Conservation (phyloP, 352 stramenopile genomes). For the Phytophthora chlamydospora region DNA sequence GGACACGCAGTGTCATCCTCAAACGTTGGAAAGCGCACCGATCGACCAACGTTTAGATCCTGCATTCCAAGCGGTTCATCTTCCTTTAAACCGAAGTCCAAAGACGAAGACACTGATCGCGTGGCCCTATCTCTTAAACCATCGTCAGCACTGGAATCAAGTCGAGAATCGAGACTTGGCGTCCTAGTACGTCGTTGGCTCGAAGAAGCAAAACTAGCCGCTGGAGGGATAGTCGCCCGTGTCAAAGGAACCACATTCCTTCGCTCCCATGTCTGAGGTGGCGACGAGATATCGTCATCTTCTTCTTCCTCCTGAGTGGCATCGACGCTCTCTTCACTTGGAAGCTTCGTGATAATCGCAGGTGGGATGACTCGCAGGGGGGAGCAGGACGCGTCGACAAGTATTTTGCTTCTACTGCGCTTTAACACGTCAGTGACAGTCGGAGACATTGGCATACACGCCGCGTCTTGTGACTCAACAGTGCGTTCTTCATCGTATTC, state of each 20-base stretch:
- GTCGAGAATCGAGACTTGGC: conserved; percentile 35
- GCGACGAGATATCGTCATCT: conserved; percentile 16
- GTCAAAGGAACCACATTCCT: conserved; percentile 4
- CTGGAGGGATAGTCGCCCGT: conserved; percentile 3
- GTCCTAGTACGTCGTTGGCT: conserved; percentile 15
- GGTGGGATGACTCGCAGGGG: conserved; percentile 30
- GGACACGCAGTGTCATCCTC: conserved; percentile 67
- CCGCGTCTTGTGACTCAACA: conserved; percentile 13
- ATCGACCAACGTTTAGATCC: conserved; percentile 25
- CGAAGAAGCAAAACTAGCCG: conserved; percentile 2
- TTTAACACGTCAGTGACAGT: conserved; percentile 10
- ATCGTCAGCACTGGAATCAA: conserved; percentile 7
- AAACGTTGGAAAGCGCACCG: conserved; percentile 46
- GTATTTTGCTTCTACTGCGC: conserved; percentile 21
- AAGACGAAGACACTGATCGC: conserved; percentile 1
- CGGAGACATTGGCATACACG: conserved; percentile 26
- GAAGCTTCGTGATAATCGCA: conserved; percentile 9
- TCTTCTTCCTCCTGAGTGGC: background rate
- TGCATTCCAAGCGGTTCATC: conserved; percentile 15
- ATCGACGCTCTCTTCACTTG: background rate
- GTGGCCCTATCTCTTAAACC: background rate
- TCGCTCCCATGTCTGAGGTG: conserved; percentile 10
- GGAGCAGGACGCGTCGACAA: conserved; percentile 39
- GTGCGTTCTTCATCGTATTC: conserved; percentile 8
- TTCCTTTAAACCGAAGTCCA: conserved; percentile 20